Base-by-base conservation (phyloP, 1,139 yeast genomes). In the Suhomyces kunorum region DNA sequence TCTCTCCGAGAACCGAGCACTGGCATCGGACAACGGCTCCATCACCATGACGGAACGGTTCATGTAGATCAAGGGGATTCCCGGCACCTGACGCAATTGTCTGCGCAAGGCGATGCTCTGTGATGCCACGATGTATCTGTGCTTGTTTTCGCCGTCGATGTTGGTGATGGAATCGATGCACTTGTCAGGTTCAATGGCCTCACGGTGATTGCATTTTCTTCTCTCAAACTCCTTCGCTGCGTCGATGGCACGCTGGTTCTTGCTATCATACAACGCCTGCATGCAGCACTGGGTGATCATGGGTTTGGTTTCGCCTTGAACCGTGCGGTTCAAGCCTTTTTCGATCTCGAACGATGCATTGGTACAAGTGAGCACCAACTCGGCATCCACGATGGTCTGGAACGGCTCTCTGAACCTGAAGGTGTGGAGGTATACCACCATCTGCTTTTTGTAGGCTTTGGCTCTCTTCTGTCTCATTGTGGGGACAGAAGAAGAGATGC, bases 271-370 rank as follows among this genome's bases (percentile, higher is more conserved):
- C 26, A 92, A 68, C 18, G 87, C 84, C 58, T 88, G 88, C 74
- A 94, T 87, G 54, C 96, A 87, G 58, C 98, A 94, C 63, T 92
- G 98, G 1, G 98, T 88, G 39, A 94, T 86, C 95, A 92, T 80
- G n/a, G 89, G 88, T 58, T 92, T 92, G 33, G 83, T 78, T 55
- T 86, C 90, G 6, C 83, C 87, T 59, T 90, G 98, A 8, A 90
- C 69, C 0, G 96, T 88, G 47, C 95, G 71, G 42, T 78, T 71
- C 29, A 92, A 66, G n/a, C 94, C 96, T 56, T 85, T 86, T 13
- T 68, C 70, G 18, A 92, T 63, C 58, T 90, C 90, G 58, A 78
- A 87, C 38, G 83, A 81, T 16, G 87, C 76, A 44, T 76, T 71
- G 42, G 77, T 76, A 40, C 92, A 80, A 36, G 79, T 81, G 32